Percentiles rank a stretch among this genome's conserved stretches.
Conservation (phyloP, 768 basidiomycete species). For the Paxillus involutus region DNA sequence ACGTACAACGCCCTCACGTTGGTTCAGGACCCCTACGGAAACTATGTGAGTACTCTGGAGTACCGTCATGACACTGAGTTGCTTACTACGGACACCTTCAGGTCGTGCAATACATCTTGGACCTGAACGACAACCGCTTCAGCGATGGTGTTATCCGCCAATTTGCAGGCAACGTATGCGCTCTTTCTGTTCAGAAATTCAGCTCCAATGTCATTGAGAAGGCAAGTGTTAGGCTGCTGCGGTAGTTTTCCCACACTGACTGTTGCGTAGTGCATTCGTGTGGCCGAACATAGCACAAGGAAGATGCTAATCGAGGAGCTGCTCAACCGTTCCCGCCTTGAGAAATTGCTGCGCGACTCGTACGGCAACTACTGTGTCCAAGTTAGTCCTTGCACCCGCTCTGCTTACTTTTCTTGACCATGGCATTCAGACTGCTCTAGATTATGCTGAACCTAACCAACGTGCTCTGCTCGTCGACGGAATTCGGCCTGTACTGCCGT, state of each 20-base stretch:
- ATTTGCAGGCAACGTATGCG: constrained; percentile 96
- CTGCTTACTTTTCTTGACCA: constrained; percentile 18
- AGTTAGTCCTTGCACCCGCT: constrained; percentile 38
- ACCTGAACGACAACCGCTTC: constrained; percentile 97
- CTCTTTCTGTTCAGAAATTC: constrained; percentile 98
- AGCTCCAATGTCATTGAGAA: constrained; percentile 99
- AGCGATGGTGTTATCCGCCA: constrained; percentile 97
- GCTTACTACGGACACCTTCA: constrained; percentile 29
- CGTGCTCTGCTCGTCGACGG: constrained; percentile 92
- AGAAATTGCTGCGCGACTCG: constrained; percentile 94
- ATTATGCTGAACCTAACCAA: constrained; percentile 95
- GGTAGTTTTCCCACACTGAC: neutral
- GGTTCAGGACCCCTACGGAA: constrained; percentile 96
- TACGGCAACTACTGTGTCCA: constrained; percentile 97
- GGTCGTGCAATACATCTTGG: constrained; percentile 98
- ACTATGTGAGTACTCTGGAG: constrained; percentile 60
- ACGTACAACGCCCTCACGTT: constrained; percentile 97
- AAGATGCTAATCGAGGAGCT: constrained; percentile 95
- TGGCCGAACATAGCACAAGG: constrained; percentile 92
- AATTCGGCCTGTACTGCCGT: constrained; percentile 96
- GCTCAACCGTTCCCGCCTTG: constrained; percentile 89
- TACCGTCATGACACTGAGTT: neutral
- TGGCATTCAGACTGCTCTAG: constrained; percentile 78
- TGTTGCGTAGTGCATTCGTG: constrained; percentile 68
- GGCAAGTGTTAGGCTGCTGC: constrained; percentile 37